Base-by-base conservation (phyloP, 352 stramenopile genomes). In the Phytophthora gonapodyides region DNA sequence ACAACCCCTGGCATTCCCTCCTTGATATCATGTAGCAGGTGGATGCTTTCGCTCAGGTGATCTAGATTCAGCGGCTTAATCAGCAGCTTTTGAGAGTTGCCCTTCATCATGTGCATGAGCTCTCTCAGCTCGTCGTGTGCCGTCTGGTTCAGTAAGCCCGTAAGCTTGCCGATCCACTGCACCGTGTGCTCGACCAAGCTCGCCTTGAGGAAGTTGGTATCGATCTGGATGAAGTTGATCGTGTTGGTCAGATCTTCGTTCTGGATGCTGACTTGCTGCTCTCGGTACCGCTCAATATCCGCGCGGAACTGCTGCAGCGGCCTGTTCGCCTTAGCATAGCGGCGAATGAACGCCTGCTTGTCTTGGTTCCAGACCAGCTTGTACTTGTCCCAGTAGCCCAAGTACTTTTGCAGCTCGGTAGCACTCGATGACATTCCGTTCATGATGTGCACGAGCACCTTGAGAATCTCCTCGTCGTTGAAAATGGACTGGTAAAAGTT, bases 211-310 rank as follows among this genome's bases (percentile, higher is more conserved):
- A 88, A 89, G 34, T 96, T 95, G 16, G 90, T 98, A 71, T 98
- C 93, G 60, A 98, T 96, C 59, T 98, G 89, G 42, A 98, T 97
- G 45, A 98, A 98, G 66, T 98, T 98, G 63, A 98, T 97, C 15
- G 84, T 96, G 68, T 97, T 96, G 2, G 80, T 95, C 24, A 96
- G 57, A 38, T 97, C 88, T 76, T 98, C 91, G 11, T 92, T 96
- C 52, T 96, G 78, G 53, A 98, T 98, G 37, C 90, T 94, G 3
- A 80, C 82, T 62, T 98, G 91, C 57, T 97, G 87, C 52, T 97
- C 89, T 31, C 84, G 84, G 58, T 97, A 98, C 1, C 90, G 81
- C 49, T 94, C 84, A 57, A 98, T 97, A 56, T 98, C 93, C 1
- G 86, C 84, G n/a, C 94, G 77, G 64, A 98, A 98, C 71, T 98